Base-by-base conservation (phyloP, 176 grass and related monocot genomes). In the Eragrostis nindensis region DNA sequence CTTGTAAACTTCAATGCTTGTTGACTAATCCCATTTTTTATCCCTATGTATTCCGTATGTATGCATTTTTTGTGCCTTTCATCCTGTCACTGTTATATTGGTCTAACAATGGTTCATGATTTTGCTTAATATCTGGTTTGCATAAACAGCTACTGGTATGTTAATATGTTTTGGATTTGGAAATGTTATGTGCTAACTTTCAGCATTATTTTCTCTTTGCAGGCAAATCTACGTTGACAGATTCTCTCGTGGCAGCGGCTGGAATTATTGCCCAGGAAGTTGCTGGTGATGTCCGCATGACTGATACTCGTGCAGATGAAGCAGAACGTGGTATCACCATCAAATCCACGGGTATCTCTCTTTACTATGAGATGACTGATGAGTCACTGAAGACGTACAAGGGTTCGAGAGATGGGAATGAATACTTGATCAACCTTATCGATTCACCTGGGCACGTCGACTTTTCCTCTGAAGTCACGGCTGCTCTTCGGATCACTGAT, bases 181-280 rank as follows among this genome's bases (percentile, higher is more conserved):
- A n/a, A 36, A 36, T 36, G 32, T 36, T 36, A 36, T 36, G 32
- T 36, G 32, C 32, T 36, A 36, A 36, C 32, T 36, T 36, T 36
- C 32, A 2, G 32, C 4, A 36, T 36, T 36, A 4, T 36, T 36
- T 36, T 4, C 32, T 36, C 32, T 36, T 36, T 36, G 48, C 87
- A 95, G 93, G 89, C 44, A 95, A 95, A 57, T 92, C 90, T 57
- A 95, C 89, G 19, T 85, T 95, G 38, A 92, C 89, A 1, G 93
- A 95, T 75, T 95, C 93, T n/a, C 90, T 95, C 9, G 90, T 95
- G 81, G 87, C 90, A 24, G 93, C 90, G 83, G 93, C 90, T 90
- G 90, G 93, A 64, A 95, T 90, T 63, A 36, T 36, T 36, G 90
- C 93, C 15, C 89, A 95, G 55, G 93, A 95, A 77, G 85, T 85